Evolutionary conservation across 257 asterid genomes (phyloP), one percentile per base, ranked within the genome.

Genomic region (Penstemon davidsonii): DNA sequence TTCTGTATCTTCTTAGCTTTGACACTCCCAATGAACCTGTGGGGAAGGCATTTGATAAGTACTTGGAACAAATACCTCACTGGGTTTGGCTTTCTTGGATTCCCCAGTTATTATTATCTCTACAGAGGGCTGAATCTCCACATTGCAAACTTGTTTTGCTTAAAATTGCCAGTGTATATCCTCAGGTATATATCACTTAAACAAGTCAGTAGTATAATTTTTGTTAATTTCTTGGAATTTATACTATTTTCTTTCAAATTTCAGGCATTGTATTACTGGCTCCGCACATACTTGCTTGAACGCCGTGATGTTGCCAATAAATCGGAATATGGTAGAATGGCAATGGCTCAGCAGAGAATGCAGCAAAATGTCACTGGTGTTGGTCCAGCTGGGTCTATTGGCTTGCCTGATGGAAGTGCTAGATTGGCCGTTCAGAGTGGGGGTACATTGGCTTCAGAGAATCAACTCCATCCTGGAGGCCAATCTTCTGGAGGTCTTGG

Each of bases 81-180:
- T 94, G 97, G 99, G 96, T 91, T 76, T 94, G 97, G 99, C 93
- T 94, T 76, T 85, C 99, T 68, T 94, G 99, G 99, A 91, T 94
- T 76, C 99, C 99, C 13, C 99, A 94, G 84, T 83, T 94, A 50
- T 79, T 94, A 71, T 84, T 91, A 66, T 94, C 97, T 55, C 83
- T 94, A 67, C 99, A 94, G 78, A 88, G 97, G 87, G 75, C 91
- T 50, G 97, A 94, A 86, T 95, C 96, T 78, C 83, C 88, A 68
- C 97, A 94, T 75, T 91, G 97, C 89, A 94, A 94, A 74, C 96
- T 86, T 81, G 96, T 94, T 58, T 83, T 94, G 67, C 88, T 91
- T 52, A 94, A 91, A 80, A 80, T 94, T 73, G 96, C 99, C 60
- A 81, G 90, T 57, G 89, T 82, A 38, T 94, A 78, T 81, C 97